Conservation (phyloP, 495 filamentous ascomycete genomes). For the Chlorociboria aeruginascens region DNA sequence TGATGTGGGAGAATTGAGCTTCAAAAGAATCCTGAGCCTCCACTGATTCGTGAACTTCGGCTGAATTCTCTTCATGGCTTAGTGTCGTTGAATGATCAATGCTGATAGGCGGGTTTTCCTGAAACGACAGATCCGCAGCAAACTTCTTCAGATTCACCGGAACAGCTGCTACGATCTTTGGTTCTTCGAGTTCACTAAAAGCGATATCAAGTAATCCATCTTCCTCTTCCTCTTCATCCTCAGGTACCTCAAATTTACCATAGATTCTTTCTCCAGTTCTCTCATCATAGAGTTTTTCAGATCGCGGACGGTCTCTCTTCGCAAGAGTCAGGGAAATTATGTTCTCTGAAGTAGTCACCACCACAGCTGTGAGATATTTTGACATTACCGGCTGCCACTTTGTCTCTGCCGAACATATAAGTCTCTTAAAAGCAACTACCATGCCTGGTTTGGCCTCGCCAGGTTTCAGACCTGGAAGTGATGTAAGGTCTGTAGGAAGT, state of each 20-base stretch:
- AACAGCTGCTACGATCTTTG: constrained; percentile 39
- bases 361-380: constrained; percentile 51
- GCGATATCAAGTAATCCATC: constrained; percentile 39
- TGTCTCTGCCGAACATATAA: constrained; percentile 59
- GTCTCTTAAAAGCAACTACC: constrained; percentile 69
- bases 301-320: constrained; percentile 46
- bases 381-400: constrained; percentile 69
- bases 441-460: constrained; percentile 46
- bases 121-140: background rate
- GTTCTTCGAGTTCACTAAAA: constrained; percentile 47
- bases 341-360: constrained; percentile 37
- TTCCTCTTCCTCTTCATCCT: constrained; percentile 37
- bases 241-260: constrained; percentile 56
- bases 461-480: constrained; percentile 40
- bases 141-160: constrained; percentile 5
- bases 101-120: no score
- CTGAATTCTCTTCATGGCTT: constrained; percentile 18
- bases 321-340: constrained; percentile 52
- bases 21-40: constrained; percentile 25
- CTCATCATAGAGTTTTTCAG: constrained; percentile 35
- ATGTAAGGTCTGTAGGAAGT: constrained; percentile 49
- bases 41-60: no score
- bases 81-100: background rate
- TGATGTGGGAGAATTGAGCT: constrained; percentile 27
- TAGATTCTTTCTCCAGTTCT: constrained; percentile 48